A percentile compares a stretch with the other conserved stretches of the same genome.
phyloP scores from a whole-genome alignment of 768 basidiomycete genomes.

The Xerocomus spinulosus region DNA sequence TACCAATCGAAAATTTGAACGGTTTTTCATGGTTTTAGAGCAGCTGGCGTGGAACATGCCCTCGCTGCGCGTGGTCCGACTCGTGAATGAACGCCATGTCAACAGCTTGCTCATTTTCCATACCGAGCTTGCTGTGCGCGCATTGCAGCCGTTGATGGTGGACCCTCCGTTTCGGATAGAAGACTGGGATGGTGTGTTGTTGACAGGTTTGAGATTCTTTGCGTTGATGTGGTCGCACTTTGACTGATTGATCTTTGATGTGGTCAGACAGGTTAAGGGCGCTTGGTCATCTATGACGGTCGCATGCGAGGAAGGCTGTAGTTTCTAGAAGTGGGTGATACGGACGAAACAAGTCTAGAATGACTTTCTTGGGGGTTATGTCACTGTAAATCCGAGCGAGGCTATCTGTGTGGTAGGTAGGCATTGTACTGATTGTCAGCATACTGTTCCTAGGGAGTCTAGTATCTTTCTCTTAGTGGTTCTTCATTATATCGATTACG shows the following conservation, averaged over 20 bases:
- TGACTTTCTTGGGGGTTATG: too few relatives aligned
- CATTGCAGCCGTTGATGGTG: constrained; percentile 7
- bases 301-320: too few relatives aligned
- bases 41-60: constrained; percentile 9
- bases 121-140: constrained; percentile 5
- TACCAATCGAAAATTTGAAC: constrained; percentile 1
- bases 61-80: constrained; percentile 20
- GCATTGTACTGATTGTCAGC: too few relatives aligned
- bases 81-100: constrained; percentile 14
- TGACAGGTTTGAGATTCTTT: constrained; percentile 16
- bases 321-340: too few relatives aligned
- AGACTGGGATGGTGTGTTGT: constrained; percentile 16
- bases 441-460: too few relatives aligned
- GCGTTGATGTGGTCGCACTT: background rate
- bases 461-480: too few relatives aligned
- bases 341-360: too few relatives aligned
- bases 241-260: background rate
- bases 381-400: too few relatives aligned
- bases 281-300: constrained; percentile 8
- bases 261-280: constrained; percentile 14
- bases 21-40: constrained; percentile 11
- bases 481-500: too few relatives aligned
- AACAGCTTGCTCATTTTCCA: constrained; percentile 16
- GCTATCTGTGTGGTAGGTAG: too few relatives aligned
- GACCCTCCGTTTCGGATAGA: constrained; percentile 17